Base-by-base conservation (phyloP, 768 basidiomycete species). In the Trametes cingulata region DNA sequence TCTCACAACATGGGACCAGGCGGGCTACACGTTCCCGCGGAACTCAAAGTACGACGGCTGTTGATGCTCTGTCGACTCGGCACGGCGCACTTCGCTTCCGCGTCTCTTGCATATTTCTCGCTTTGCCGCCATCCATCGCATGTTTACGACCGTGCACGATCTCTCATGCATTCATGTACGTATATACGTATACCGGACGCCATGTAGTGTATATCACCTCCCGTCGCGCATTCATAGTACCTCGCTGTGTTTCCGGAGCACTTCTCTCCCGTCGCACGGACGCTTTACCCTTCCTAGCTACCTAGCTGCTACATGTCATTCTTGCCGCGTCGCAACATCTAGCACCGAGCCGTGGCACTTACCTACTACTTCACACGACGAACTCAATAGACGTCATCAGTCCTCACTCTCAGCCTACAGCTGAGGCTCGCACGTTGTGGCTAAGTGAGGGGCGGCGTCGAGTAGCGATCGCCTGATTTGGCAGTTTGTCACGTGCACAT, bases 1-100 rank as follows among this genome's bases (percentile, higher is more conserved):
- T 69, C 73, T 92, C 43, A 95, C 95, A 27, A 90, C 88, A 47
- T 96, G 95, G 94, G 79, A 76, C 2, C 79, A 83, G 64, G 93
- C 87, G 1, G 90, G 90, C 41, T 84, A 90, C 68, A 75, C 75
- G 0, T 90, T 89, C 74, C 95, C 95, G 17, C 76, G 85, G 40
- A 95, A 94, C 70, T 78, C 73, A 7, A 36, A 56, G 42, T 71
- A 69, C 58, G 67, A 75, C 61, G 73, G 74, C 20, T 77, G 75
- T 63, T 76, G 69, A 40, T 71, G 20, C 33, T 14, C 10, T 17
- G 8, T 15, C 48, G 69, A 61, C 17, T 19, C n/a, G 17, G 10
- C 8, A 8, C 37, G 19, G 9, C 17, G n/a, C 29, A 27, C 36
- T 3, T 2, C 55, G 9, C 33, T 45, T 47, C 40, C 47, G 45